phyloP scores from a whole-genome alignment of 2,329 filamentous ascomycete genomes.

The Venturia nashicola region DNA sequence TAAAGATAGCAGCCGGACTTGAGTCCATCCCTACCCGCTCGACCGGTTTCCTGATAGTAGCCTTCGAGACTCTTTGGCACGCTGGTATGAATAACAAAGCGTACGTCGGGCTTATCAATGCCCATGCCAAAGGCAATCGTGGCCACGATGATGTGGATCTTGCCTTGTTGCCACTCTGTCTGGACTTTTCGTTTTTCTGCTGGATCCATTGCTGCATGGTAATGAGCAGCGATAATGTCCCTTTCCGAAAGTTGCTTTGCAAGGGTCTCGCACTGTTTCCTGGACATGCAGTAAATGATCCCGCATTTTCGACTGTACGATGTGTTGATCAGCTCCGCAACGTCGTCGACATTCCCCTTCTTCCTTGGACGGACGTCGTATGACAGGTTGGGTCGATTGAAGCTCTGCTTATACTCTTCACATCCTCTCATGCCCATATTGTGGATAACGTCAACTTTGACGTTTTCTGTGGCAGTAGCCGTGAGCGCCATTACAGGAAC shows the following conservation, averaged over 20 bases:
- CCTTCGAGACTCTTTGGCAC: slow-evolving; percentile 93
- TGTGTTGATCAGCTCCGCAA: slow-evolving; percentile 54
- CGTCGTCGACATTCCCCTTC: slow-evolving; percentile 43
- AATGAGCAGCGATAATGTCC: slow-evolving; percentile 65
- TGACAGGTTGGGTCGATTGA: slow-evolving; percentile 88
- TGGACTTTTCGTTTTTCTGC: slow-evolving; percentile 61
- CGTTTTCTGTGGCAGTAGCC: slow-evolving; percentile 86
- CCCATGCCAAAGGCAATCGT: slow-evolving; percentile 99
- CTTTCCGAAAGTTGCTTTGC: slow-evolving; percentile 55
- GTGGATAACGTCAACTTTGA: slow-evolving; percentile 81
- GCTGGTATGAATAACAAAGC: slow-evolving; percentile 88
- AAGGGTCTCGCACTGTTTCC: slow-evolving; percentile 69
- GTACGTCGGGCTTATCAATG: slow-evolving; percentile 96
- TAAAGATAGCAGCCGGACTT: slow-evolving; percentile 82
- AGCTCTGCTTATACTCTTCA: slow-evolving; percentile 77
- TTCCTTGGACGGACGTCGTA: slow-evolving; percentile 70
- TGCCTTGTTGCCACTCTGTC: slow-evolving; percentile 67
- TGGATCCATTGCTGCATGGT: slow-evolving; percentile 68
- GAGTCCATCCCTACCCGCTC: slow-evolving; percentile 83
- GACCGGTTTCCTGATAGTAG: slow-evolving; percentile 96
- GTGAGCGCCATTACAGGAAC: slow-evolving; percentile 93
- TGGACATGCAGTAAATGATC: slow-evolving; percentile 86
- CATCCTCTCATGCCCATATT: slow-evolving; percentile 77
- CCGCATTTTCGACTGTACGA: slow-evolving; percentile 64
- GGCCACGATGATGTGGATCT: slow-evolving; percentile 81